phyloP scores from a whole-genome alignment of 805 yeast species.

The Scheffersomyces coipomensis region DNA sequence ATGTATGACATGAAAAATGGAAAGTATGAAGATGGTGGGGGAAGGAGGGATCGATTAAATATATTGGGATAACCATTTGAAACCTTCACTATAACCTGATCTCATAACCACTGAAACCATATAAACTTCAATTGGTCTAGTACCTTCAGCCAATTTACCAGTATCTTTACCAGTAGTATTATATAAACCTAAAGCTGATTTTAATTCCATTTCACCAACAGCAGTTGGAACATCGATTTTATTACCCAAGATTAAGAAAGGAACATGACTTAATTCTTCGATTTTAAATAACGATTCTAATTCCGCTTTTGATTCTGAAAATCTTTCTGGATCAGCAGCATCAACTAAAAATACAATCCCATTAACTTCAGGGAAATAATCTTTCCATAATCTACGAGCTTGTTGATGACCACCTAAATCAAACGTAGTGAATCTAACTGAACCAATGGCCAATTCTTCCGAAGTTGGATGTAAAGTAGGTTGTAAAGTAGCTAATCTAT shows the following conservation, averaged over 20 bases:
- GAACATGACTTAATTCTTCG: conserved; percentile 86
- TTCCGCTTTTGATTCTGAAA: conserved; percentile 92
- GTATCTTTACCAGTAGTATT: conserved; percentile 78
- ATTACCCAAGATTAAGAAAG: conserved; percentile 92
- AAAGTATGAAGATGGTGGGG: too few relatives aligned
- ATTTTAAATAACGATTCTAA: conserved; percentile 89
- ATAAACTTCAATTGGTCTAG: conserved; percentile 91
- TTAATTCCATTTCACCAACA: conserved; percentile 90
- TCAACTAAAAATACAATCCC: conserved; percentile 96
- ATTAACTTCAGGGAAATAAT: conserved; percentile 98
- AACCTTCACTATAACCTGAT: conserved; percentile 97
- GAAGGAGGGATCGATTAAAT: too few relatives aligned
- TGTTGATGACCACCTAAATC: conserved; percentile 98
- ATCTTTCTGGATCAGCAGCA: conserved; percentile 94
- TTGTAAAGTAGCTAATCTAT: conserved; percentile 94
- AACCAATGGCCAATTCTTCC: conserved; percentile 95
- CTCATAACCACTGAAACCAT: conserved; percentile 99
- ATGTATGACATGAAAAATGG: too few relatives aligned
- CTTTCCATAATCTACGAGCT: conserved; percentile 99
- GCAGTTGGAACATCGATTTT: conserved; percentile 94
- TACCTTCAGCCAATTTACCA: conserved; percentile 65
- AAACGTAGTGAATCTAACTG: conserved; percentile 94
- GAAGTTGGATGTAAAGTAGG: conserved; percentile 99
- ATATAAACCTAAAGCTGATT: conserved; percentile 83
- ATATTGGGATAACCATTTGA: conserved; percentile 97